Evolutionary conservation across 2,329 filamentous ascomycete genomes (phyloP).

Genomic region (Paramyrothecium sp.): DNA sequence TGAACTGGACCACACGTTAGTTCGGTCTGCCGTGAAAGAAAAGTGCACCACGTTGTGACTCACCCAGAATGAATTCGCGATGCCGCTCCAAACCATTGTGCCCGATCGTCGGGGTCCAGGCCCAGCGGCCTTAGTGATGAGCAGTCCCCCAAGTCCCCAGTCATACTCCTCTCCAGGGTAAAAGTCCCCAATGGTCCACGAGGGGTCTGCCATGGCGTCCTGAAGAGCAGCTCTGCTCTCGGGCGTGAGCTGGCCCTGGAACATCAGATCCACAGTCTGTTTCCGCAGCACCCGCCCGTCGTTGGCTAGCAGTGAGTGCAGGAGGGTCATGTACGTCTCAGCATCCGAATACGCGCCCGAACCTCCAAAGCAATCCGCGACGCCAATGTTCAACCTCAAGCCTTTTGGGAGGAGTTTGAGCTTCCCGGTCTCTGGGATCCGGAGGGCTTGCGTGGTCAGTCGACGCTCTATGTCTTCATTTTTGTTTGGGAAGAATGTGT

Average conservation of each 20-base stretch:
- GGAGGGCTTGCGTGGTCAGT: background rate
- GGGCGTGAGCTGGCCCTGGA: background rate
- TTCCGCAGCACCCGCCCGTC: background rate
- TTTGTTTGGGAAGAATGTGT: constrained; percentile 8
- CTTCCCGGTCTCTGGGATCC: background rate
- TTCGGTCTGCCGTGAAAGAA: background rate
- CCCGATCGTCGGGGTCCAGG: background rate
- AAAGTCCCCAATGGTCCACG: background rate
- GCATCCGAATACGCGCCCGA: background rate
- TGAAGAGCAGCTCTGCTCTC: background rate
- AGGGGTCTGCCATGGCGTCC: background rate
- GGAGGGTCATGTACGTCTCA: background rate
- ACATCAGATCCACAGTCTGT: background rate
- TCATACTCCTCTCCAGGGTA: background rate
- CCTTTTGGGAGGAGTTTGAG: background rate
- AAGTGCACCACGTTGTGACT: background rate
- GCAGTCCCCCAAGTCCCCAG: background rate
- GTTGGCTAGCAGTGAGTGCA: background rate
- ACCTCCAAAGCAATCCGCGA: background rate
- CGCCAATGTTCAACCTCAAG: background rate
- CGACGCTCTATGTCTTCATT: background rate
- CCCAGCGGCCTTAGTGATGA: background rate
- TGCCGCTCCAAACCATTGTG: background rate
- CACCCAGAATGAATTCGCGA: background rate
- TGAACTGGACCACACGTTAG: background rate